These are phyloP conservation scores for Fraxinus platypoda DNA, from an alignment of 305 asterid species.

Conservation along the genomic window DNA sequence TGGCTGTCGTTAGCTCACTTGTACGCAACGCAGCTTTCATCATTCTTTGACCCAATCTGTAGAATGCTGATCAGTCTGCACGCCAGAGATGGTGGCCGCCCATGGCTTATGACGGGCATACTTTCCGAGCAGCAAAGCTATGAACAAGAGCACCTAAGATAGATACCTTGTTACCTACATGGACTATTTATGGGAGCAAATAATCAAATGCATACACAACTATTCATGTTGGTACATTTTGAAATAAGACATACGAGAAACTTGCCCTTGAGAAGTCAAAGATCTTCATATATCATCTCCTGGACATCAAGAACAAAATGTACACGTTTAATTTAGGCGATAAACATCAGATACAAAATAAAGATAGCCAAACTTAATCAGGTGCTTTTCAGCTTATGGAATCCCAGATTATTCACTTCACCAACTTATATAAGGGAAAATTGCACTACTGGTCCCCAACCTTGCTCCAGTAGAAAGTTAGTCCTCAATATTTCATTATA, in stretches of 20 bases:
- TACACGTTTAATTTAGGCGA: background rate
- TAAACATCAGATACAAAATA: background rate
- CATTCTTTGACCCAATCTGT: background rate
- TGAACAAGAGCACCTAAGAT: background rate
- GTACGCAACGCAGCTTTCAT: background rate
- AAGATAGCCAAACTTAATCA: background rate
- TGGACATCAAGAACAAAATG: slow-evolving; percentile 10
- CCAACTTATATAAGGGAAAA: background rate
- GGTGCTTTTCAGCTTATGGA: background rate
- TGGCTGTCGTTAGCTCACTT: background rate
- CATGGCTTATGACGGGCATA: background rate
- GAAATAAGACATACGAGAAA: background rate
- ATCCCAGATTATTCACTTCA: background rate
- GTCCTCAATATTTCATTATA: background rate
- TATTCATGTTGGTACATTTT: background rate
- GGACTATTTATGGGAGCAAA: slow-evolving; percentile 2
- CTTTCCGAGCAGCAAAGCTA: background rate
- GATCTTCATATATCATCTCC: slow-evolving; percentile 16
- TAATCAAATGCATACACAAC: slow-evolving; percentile 5
- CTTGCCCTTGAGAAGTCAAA: background rate
- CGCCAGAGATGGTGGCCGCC: background rate
- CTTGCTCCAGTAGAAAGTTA: background rate
- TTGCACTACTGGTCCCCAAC: background rate
- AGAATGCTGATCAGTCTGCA: background rate
- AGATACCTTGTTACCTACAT: background rate